These are phyloP conservation scores for Miscanthus lutarioriparius DNA, from an alignment of 176 grass and related monocot species.

Conservation along the genomic window DNA sequence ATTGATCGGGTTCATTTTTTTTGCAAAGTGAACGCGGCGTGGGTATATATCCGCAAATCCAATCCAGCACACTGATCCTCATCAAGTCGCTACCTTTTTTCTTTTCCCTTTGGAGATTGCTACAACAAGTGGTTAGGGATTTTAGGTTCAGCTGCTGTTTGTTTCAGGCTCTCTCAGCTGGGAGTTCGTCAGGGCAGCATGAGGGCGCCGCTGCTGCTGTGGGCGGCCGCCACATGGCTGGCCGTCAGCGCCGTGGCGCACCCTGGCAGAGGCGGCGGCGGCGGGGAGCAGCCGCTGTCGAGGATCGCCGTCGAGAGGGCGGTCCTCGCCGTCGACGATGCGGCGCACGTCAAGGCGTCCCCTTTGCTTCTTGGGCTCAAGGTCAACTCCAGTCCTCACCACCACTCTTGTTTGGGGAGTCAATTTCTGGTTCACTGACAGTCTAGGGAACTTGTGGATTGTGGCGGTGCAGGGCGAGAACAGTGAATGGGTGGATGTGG, in stretches of 20 bases:
- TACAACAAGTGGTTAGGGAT: not conserved
- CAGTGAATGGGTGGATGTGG: constrained; percentile 72
- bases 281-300: constrained; percentile 57
- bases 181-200: not conserved
- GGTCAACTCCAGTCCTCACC: constrained; percentile 56
- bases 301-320: constrained; percentile 54
- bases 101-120: not conserved
- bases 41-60: not conserved
- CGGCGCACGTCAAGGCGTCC: constrained; percentile 48
- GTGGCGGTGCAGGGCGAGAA: constrained; percentile 47
- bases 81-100: not conserved
- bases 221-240: constrained; percentile 29
- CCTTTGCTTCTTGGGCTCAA: constrained; percentile 53
- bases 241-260: not conserved
- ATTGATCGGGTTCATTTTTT: no score
- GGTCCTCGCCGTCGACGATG: constrained; percentile 22
- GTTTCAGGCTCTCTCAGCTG: not conserved
- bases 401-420: not conserved
- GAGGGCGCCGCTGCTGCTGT: constrained; percentile 24
- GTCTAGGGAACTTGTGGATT: not conserved
- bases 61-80: not conserved
- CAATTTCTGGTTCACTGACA: not conserved
- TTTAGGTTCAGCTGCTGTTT: not conserved
- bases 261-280: constrained; percentile 13
- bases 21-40: no score